Evolutionary conservation across 2,329 filamentous ascomycete genomes (phyloP).

Genomic region (Trichoderma arundinaceum): DNA sequence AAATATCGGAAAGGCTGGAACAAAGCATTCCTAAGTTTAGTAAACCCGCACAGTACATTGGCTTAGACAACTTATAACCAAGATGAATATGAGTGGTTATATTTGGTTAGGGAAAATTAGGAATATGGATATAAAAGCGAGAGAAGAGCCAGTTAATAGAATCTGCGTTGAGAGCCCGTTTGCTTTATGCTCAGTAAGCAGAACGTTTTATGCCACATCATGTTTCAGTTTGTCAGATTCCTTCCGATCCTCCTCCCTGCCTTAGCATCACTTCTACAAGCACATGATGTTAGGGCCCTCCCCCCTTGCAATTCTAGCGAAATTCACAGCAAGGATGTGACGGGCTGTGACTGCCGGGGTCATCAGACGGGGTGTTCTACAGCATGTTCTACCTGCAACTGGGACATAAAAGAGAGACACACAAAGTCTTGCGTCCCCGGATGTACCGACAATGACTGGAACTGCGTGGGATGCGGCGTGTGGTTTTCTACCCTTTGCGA

Average conservation of each 20-base stretch:
- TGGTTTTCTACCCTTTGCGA: slow-evolving; percentile 14
- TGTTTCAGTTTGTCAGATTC: background rate
- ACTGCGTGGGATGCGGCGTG: slow-evolving; percentile 4
- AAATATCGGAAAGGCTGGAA: too few species aligned
- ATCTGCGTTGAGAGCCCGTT: background rate
- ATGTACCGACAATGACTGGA: slow-evolving; percentile 8
- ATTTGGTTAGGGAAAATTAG: background rate
- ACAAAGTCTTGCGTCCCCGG: background rate
- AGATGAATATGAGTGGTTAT: too few species aligned
- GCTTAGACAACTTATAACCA: too few species aligned
- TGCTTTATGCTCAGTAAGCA: too few species aligned
- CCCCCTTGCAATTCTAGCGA: background rate
- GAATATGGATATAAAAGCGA: background rate
- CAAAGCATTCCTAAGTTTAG: background rate
- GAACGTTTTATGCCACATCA: background rate
- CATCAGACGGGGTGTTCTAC: background rate
- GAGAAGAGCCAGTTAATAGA: too few species aligned
- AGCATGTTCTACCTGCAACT: background rate
- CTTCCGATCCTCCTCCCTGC: slow-evolving; percentile 1
- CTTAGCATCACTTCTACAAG: slow-evolving; percentile 3
- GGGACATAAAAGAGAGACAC: background rate
- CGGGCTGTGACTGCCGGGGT: background rate
- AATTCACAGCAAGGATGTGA: background rate
- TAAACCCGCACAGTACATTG: too few species aligned
- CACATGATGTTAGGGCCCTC: background rate